Base-by-base conservation (phyloP, 2,329 filamentous ascomycete species). In the Ascochyta fabae region DNA sequence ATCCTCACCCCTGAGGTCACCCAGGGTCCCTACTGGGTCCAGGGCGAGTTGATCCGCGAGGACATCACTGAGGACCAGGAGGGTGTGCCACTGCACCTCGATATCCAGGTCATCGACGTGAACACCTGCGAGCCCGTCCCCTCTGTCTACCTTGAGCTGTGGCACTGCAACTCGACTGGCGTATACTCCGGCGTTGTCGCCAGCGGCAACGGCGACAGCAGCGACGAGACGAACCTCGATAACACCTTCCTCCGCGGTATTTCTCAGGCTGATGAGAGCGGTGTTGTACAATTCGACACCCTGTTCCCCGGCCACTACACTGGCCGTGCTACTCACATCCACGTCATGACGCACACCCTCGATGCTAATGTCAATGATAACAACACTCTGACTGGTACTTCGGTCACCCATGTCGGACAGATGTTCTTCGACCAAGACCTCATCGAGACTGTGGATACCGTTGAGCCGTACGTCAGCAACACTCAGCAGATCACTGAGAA, bases 391-490 rank as follows among this genome's bases (percentile, higher is more conserved):
- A 71, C 75, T 26, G 81, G 78, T 57, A 76, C 78, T 6, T 75
- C 72, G 41, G 78, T 83, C 50, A 80, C 81, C 24, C 85, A 89
- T 75, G 80, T 88, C 40, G 86, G 86, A 16, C 86, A 89, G 69
- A 64, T 86, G 42, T 89, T 86, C 80, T 88, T 86, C 58, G 85
- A 89, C 70, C 82, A 88, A 70, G 76, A 79, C 56, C 80, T 89
- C 3, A 81, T 85, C 64, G 60, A 68, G 23, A 62, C 75, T 24
- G 83, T 88, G 40, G 81, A 86, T 58, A 65, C 69, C 2, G 73
- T 72, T 2, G 64, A 69, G 2, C 81, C 82, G 0, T 80, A 80
- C 64, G 67, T 62, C 52, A 75, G 67, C 61, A 80, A 79, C 66
- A 75, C 68, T 2, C 73, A 77, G 43, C 59, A 60, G 2, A 39